Evolutionary conservation across 1,139 yeast species (phyloP).

Genomic region (Arxiozyma slooffiae): DNA sequence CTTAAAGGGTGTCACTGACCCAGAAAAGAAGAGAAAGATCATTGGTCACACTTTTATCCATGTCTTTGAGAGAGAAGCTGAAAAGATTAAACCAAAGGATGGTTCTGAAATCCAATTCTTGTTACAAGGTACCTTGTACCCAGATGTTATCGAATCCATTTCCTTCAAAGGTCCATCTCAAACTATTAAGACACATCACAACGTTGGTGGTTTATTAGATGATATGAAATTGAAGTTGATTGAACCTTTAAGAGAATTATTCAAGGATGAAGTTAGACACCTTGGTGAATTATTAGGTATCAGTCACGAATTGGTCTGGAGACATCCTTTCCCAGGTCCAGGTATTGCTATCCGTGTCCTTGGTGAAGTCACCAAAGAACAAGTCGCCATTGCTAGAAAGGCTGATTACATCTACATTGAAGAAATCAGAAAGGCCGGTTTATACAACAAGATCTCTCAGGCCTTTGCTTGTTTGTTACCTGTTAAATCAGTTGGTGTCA

Average conservation of each 20-base stretch:
- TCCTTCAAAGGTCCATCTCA: conserved; percentile 99
- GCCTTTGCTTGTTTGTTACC: conserved; percentile 97
- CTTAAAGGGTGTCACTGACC: conserved; percentile 91
- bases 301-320: conserved; percentile 96
- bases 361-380: conserved; percentile 90
- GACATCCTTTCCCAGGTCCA: conserved; percentile 99
- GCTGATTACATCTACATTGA: conserved; percentile 94
- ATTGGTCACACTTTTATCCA: conserved; percentile 97
- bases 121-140: conserved; percentile 95
- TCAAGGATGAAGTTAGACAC: conserved; percentile 97
- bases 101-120: conserved; percentile 87
- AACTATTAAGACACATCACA: conserved; percentile 98
- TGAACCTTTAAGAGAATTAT: conserved; percentile 95
- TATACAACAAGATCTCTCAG: conserved; percentile 87
- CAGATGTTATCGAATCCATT: conserved; percentile 96
- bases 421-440: conserved; percentile 87
- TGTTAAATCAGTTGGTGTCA: conserved; percentile 96
- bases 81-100: conserved; percentile 77
- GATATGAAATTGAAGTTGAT: conserved; percentile 96
- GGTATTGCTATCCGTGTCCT: conserved; percentile 97
- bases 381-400: conserved; percentile 92
- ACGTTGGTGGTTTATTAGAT: conserved; percentile 95
- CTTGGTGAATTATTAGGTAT: conserved; percentile 91
- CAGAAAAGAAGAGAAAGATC: conserved; percentile 97
- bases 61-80: conserved; percentile 94